These are phyloP conservation scores for Yamadazyma sp. DNA, from an alignment of 1,139 yeast species.

Conservation along the genomic window DNA sequence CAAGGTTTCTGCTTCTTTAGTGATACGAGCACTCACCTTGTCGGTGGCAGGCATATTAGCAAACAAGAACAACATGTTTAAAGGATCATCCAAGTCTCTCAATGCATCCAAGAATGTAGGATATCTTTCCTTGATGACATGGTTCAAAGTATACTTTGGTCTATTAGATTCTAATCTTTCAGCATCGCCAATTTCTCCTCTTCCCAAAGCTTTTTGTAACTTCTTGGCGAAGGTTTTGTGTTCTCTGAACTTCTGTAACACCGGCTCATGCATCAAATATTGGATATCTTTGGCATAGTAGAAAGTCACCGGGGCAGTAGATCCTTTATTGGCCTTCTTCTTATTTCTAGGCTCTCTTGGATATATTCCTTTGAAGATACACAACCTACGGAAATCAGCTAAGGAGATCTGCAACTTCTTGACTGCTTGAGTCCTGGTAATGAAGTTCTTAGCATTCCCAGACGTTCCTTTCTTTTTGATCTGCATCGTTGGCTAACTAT, in stretches of 20 bases:
- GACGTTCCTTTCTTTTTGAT: constrained; percentile 80
- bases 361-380: constrained; percentile 94
- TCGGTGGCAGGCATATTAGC: constrained; percentile 95
- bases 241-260: constrained; percentile 86
- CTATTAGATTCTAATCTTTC: constrained; percentile 78
- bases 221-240: constrained; percentile 94
- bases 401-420: constrained; percentile 88
- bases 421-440: constrained; percentile 95
- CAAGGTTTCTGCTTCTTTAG: constrained; percentile 80
- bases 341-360: constrained; percentile 97
- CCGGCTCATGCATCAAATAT: constrained; percentile 93
- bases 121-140: constrained; percentile 90
- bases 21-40: constrained; percentile 72
- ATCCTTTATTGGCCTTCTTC: constrained; percentile 96
- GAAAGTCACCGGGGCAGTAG: constrained; percentile 93
- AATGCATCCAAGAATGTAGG: constrained; percentile 92
- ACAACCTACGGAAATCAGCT: constrained; percentile 96
- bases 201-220: constrained; percentile 84
- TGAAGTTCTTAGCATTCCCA: constrained; percentile 90
- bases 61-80: constrained; percentile 90
- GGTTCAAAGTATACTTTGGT: constrained; percentile 84
- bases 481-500: constrained; percentile 13
- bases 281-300: constrained; percentile 93
- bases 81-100: constrained; percentile 92
- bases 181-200: constrained; percentile 90